Base-by-base conservation (phyloP, 2,329 filamentous ascomycete genomes). In the Fusarium sp. region DNA sequence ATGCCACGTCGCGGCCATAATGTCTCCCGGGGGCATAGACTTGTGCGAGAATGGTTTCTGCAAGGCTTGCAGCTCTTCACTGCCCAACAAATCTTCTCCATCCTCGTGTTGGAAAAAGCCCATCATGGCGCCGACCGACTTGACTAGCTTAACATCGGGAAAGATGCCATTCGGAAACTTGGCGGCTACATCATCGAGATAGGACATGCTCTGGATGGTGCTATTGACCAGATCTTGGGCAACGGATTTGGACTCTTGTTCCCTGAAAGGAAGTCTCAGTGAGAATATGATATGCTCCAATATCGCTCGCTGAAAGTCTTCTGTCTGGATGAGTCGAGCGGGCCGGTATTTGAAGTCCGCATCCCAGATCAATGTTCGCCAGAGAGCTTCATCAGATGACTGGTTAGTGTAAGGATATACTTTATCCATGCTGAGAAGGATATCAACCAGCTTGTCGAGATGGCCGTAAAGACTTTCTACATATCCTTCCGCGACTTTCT, bases 361-460 rank as follows among this genome's bases (percentile, higher is more conserved):
- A 7, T 63, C 59, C 24, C 28, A 62, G 5, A 63, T 18, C 2
- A 63, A 4, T 1, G 58, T 56, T 11, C 59, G 28, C 58, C 58
- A 63, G 0, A 63, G 36, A 4, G 15, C 59, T 4, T 63, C 58
- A 3, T 63, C 58, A 1, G 59, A 11, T 1, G 15, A 2, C 4
- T 63, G 58, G 0, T 54, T 15, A 0, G 48, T 63, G 5, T 43
- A 18, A 8, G 14, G 2, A 5, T 63, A 63, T 1, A 7, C 11
- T 3, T 20, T 2, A 1, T 48, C 36, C 58, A 63, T 56, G 3
- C 3, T 9, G 0, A 62, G 57, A 1, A 63, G 48, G 4, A 63
- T 26, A 6, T 33, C 28, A 0, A 15, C 24, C 0, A 46, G 7
- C n/a, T 14, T 24, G 0, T 7, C 17, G 1, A 54, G 18, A 0